These are phyloP conservation scores for Earliella scabrosa DNA, from an alignment of 1,284 basidiomycete genomes.

Conservation along the genomic window DNA sequence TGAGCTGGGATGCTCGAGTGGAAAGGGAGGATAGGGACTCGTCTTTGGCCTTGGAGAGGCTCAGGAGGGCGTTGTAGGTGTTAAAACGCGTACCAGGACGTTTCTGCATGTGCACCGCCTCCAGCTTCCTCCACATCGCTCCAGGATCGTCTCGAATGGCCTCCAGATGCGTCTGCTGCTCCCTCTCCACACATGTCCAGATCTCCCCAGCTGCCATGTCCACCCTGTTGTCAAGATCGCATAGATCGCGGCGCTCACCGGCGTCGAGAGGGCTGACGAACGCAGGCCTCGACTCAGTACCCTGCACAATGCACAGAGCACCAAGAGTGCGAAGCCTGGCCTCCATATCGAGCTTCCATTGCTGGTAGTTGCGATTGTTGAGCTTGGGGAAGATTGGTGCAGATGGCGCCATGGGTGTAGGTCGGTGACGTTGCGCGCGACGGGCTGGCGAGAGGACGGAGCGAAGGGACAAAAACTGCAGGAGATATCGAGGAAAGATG, in stretches of 20 bases:
- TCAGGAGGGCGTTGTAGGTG: constrained; percentile 38
- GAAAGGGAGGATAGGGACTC: constrained; percentile 32
- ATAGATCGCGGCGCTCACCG: background rate
- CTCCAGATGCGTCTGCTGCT: background rate
- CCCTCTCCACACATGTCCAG: background rate
- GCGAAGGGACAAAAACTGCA: background rate
- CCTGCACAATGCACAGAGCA: background rate
- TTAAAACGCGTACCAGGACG: constrained; percentile 31
- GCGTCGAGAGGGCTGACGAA: background rate
- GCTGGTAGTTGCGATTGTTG: constrained; percentile 10
- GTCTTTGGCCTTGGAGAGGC: constrained; percentile 32
- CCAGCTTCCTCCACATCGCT: constrained; percentile 15
- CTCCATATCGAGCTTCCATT: constrained; percentile 9
- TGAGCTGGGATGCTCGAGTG: background rate
- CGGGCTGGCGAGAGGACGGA: constrained; percentile 11
- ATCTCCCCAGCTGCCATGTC: background rate
- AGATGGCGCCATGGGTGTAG: background rate
- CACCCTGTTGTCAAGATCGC: background rate
- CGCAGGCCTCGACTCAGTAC: background rate
- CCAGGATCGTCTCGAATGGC: background rate
- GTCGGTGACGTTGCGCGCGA: background rate
- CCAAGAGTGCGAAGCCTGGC: constrained; percentile 8
- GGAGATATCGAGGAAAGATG: background rate
- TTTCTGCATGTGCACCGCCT: constrained; percentile 22
- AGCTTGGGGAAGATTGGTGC: background rate